A percentile compares a stretch with the other conserved stretches of the same genome.
These are phyloP conservation scores for Lodderomyces beijingensis DNA, from an alignment of 1,139 yeast genomes.

Conservation along the genomic window DNA sequence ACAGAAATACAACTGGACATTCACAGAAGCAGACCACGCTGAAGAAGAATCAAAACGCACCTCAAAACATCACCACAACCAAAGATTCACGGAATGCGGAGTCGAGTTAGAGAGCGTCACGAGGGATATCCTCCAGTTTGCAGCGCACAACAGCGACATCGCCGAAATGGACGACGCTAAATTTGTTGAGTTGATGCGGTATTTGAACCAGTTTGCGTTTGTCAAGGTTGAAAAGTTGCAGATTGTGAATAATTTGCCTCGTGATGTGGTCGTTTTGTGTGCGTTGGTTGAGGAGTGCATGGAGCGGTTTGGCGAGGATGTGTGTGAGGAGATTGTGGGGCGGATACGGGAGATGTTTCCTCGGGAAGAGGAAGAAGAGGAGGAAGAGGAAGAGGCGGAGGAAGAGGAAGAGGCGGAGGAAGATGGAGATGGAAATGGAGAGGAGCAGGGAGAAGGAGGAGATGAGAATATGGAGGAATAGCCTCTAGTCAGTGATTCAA, in stretches of 20 bases:
- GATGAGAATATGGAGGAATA: background rate
- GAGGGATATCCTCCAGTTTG: slow-evolving; percentile 53
- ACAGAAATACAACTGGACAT: slow-evolving; percentile 43
- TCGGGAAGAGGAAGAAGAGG: slow-evolving; percentile 28
- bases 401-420: slow-evolving; percentile 11
- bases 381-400: slow-evolving; percentile 26
- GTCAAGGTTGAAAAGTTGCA: slow-evolving; percentile 85
- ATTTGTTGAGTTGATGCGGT: slow-evolving; percentile 51
- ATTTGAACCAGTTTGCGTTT: slow-evolving; percentile 51
- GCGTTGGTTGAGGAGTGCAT: slow-evolving; percentile 91
- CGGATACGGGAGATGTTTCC: slow-evolving; percentile 52
- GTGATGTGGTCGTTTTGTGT: slow-evolving; percentile 72
- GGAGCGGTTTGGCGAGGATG: slow-evolving; percentile 63
- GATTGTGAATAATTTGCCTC: slow-evolving; percentile 74
- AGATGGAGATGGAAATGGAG: slow-evolving; percentile 7
- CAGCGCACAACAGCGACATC: slow-evolving; percentile 45
- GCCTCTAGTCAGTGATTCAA: too few species aligned
- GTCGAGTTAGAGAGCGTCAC: slow-evolving; percentile 61
- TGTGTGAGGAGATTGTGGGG: slow-evolving; percentile 50
- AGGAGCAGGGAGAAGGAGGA: slow-evolving; percentile 4
- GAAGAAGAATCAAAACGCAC: slow-evolving; percentile 13
- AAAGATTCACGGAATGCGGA: slow-evolving; percentile 44
- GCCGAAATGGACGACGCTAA: slow-evolving; percentile 33
- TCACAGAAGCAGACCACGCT: slow-evolving; percentile 34
- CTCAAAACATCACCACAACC: slow-evolving; percentile 28